Evolutionary conservation across 495 filamentous ascomycete genomes (phyloP).

Genomic region (Aspergillus incahuasiensis): DNA sequence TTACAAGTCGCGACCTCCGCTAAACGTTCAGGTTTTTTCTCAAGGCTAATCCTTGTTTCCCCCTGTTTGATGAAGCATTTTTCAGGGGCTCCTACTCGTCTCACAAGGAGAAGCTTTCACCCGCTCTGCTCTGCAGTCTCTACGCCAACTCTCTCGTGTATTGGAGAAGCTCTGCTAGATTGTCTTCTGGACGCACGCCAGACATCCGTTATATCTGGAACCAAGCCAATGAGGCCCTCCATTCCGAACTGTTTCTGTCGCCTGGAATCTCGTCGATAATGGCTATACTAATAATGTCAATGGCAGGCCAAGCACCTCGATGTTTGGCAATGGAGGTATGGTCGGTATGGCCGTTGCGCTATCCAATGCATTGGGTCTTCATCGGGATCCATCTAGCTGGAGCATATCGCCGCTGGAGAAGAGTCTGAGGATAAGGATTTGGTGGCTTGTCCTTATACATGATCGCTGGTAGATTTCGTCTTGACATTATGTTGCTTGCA

Average conservation of each 20-base stretch:
- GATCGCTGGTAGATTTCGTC: slow-evolving; percentile 29
- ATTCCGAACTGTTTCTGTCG: slow-evolving; percentile 30
- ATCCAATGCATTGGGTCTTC: slow-evolving; percentile 33
- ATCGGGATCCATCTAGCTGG: slow-evolving; percentile 32
- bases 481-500: not conserved
- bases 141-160: slow-evolving; percentile 32
- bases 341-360: slow-evolving; percentile 32
- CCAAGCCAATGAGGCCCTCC: slow-evolving; percentile 27
- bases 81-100: slow-evolving; percentile 20
- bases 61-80: slow-evolving; percentile 32
- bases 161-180: slow-evolving; percentile 22
- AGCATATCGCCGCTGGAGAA: slow-evolving; percentile 31
- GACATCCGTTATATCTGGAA: slow-evolving; percentile 36
- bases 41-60: slow-evolving; percentile 35
- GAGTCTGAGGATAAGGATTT: slow-evolving; percentile 27
- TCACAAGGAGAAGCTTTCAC: slow-evolving; percentile 27
- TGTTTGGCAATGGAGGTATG: slow-evolving; percentile 32
- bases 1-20: not conserved
- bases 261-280: slow-evolving; percentile 33
- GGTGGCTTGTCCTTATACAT: slow-evolving; percentile 39
- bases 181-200: slow-evolving; percentile 20
- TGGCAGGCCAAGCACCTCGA: slow-evolving; percentile 33
- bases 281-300: slow-evolving; percentile 32
- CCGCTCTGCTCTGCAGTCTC: slow-evolving; percentile 32
- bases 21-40: slow-evolving; percentile 28